These are phyloP conservation scores for Liriodendron chinense DNA, from an alignment of 164 flowering plant genomes.

Conservation along the genomic window DNA sequence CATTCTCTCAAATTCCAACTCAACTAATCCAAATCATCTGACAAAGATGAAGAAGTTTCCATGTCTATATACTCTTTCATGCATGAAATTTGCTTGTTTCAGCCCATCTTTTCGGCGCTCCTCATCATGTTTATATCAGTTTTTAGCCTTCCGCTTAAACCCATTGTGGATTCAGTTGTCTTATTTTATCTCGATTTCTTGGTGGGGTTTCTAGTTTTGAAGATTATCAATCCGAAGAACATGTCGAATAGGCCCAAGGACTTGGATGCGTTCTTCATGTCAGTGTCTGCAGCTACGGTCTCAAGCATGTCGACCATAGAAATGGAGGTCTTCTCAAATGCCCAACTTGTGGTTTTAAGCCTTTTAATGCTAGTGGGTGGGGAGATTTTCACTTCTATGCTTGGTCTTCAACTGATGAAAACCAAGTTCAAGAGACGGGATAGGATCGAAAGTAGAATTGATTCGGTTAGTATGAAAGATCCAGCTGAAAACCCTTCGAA, in stretches of 20 bases:
- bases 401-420: constrained; percentile 32
- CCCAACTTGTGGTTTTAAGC: constrained; percentile 63
- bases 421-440: constrained; percentile 16
- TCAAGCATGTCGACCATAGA: constrained; percentile 83
- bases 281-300: constrained; percentile 67
- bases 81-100: background rate
- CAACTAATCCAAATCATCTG: background rate
- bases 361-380: constrained; percentile 73
- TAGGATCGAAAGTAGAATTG: background rate
- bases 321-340: constrained; percentile 78
- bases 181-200: constrained; percentile 49
- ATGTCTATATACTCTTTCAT: constrained; percentile 2
- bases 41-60: background rate
- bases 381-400: constrained; percentile 64
- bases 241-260: constrained; percentile 4
- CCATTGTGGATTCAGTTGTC: constrained; percentile 40
- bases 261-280: constrained; percentile 65
- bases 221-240: constrained; percentile 22
- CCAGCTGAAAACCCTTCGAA: background rate
- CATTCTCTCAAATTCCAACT: background rate
- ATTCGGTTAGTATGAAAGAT: background rate
- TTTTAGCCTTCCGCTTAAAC: background rate
- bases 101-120: background rate
- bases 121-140: background rate
- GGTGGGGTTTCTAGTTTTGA: constrained; percentile 42